Percentiles rank a stretch among this genome's conserved stretches.
phyloP scores from a whole-genome alignment of 306 rosid genomes.

The Prosopis cineraria region DNA sequence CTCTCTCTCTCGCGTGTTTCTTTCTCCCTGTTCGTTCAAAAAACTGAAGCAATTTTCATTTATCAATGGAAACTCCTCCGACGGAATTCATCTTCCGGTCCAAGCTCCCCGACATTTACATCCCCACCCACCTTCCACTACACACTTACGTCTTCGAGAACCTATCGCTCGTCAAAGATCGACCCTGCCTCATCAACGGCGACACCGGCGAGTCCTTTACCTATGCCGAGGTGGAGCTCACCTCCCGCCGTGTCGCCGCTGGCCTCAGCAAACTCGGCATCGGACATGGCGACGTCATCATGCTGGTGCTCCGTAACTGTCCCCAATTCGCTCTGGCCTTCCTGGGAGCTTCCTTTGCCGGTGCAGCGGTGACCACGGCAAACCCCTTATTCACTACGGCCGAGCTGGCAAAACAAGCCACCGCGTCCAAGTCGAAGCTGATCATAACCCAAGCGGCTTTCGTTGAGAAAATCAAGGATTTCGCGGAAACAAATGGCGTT shows the following conservation, averaged over 20 bases:
- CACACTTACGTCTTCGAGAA: constrained; percentile 77
- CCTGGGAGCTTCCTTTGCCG: constrained; percentile 64
- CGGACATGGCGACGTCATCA: constrained; percentile 66
- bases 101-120: constrained; percentile 72
- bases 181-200: constrained; percentile 72
- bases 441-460: constrained; percentile 55
- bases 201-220: constrained; percentile 52
- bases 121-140: constrained; percentile 76
- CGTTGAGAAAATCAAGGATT: constrained; percentile 49
- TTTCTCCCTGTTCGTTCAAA: background rate
- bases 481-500: constrained; percentile 29
- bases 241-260: constrained; percentile 53
- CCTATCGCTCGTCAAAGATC: constrained; percentile 50
- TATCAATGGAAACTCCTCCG: background rate
- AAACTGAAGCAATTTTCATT: background rate
- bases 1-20: too few species aligned
- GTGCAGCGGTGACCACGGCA: constrained; percentile 67
- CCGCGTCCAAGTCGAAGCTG: constrained; percentile 51
- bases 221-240: constrained; percentile 59
- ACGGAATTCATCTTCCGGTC: constrained; percentile 70
- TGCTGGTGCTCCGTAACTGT: constrained; percentile 84
- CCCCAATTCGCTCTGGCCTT: constrained; percentile 70
- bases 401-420: constrained; percentile 63
- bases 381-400: constrained; percentile 68
- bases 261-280: constrained; percentile 64